Percentiles rank a stretch among this genome's conserved stretches.
These are phyloP conservation scores for Fusarium transvaalense DNA, from an alignment of 2,329 filamentous ascomycete species.

Conservation along the genomic window DNA sequence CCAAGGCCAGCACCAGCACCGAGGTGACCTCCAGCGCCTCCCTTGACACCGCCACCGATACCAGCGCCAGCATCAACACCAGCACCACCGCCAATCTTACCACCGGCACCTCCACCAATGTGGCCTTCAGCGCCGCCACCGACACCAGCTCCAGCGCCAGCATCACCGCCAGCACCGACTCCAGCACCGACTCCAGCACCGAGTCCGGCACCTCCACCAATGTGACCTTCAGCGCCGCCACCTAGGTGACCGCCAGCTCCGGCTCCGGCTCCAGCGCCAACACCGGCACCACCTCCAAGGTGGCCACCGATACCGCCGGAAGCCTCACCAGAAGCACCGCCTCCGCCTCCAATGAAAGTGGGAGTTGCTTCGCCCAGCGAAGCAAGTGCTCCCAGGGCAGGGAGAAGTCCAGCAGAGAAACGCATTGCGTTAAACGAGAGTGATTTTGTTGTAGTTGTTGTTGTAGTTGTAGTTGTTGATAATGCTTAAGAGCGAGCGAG, in stretches of 20 bases:
- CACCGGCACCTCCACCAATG: neutral
- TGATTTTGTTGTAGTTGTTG: slow-evolving; percentile 7
- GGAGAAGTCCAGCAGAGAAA: slow-evolving; percentile 33
- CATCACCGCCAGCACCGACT: neutral
- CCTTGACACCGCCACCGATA: neutral
- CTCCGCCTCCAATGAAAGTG: slow-evolving; percentile 26
- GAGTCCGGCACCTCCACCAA: neutral
- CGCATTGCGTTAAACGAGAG: slow-evolving; percentile 35
- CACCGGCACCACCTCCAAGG: slow-evolving; percentile 18
- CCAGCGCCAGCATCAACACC: neutral
- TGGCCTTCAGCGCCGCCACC: neutral
- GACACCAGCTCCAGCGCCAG: neutral
- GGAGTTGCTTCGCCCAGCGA: slow-evolving; percentile 39
- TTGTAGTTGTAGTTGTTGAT: neutral
- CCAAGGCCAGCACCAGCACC: neutral
- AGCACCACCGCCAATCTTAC: neutral
- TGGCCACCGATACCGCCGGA: slow-evolving; percentile 6
- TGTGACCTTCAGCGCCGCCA: neutral
- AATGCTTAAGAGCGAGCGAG: slow-evolving; percentile 11
- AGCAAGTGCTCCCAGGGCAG: slow-evolving; percentile 37
- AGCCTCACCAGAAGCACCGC: slow-evolving; percentile 8
- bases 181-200: neutral
- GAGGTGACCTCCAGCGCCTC: neutral
- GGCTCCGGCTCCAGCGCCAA: neutral
- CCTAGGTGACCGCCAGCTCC: neutral